These are phyloP conservation scores for Aspergillus ibericus DNA, from an alignment of 2,329 filamentous ascomycete genomes.

Conservation along the genomic window DNA sequence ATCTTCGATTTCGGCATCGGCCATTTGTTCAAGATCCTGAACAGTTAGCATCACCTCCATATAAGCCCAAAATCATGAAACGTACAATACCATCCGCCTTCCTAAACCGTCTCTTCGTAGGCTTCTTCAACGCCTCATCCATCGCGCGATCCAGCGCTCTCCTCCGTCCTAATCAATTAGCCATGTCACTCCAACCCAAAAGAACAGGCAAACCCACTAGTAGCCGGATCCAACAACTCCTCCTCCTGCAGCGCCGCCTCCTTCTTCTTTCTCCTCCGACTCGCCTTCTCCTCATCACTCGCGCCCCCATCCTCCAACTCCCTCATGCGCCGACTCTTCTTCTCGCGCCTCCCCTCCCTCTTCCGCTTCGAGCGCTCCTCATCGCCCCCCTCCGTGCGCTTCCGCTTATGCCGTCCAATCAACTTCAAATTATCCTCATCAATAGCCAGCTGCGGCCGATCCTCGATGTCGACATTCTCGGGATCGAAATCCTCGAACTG, in stretches of 20 bases:
- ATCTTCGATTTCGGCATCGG: slow-evolving; percentile 84
- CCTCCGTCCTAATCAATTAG: slow-evolving; percentile 57
- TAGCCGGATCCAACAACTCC: slow-evolving; percentile 77
- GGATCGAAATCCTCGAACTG: slow-evolving; percentile 67
- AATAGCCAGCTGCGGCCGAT: slow-evolving; percentile 58
- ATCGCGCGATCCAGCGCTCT: slow-evolving; percentile 83
- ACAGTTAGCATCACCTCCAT: slow-evolving; percentile 12
- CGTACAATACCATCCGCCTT: slow-evolving; percentile 86
- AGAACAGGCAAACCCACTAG: slow-evolving; percentile 56
- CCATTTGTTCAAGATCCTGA: slow-evolving; percentile 84
- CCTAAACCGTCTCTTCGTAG: slow-evolving; percentile 65
- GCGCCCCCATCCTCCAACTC: slow-evolving; percentile 62
- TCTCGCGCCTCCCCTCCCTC: slow-evolving; percentile 55
- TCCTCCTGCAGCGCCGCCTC: slow-evolving; percentile 66
- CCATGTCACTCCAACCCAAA: background rate
- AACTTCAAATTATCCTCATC: slow-evolving; percentile 62
- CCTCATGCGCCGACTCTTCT: slow-evolving; percentile 68
- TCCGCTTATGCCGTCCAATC: slow-evolving; percentile 64
- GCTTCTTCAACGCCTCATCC: slow-evolving; percentile 83
- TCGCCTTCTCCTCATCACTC: slow-evolving; percentile 40
- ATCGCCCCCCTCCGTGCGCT: slow-evolving; percentile 62
- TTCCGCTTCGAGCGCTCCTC: slow-evolving; percentile 69
- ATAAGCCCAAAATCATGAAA: slow-evolving; percentile 17
- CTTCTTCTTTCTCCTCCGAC: slow-evolving; percentile 50
- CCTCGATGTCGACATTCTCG: slow-evolving; percentile 60